Percentiles rank a stretch among this genome's conserved stretches.
Evolutionary conservation across 2,329 filamentous ascomycete genomes (phyloP).

Genomic region (Xylaria sp.): DNA sequence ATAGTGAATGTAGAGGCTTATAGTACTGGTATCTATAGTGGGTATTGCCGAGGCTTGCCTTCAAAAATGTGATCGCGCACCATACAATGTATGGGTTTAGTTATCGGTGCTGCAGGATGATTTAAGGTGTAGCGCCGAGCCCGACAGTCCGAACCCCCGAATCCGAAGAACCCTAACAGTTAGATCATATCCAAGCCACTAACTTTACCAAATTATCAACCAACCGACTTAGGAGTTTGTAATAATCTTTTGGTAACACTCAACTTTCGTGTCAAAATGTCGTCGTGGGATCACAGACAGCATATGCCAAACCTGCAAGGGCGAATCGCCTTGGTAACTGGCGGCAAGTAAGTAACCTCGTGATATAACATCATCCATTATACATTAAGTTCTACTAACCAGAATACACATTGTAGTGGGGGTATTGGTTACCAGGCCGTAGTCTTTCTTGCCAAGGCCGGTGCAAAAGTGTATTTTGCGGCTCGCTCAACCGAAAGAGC

Average conservation of each 20-base stretch:
- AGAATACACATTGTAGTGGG: not conserved
- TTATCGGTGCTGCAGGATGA: not conserved
- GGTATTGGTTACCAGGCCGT: slow-evolving; percentile 20
- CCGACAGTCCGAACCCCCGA: slow-evolving; percentile 16
- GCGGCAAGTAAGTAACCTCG: slow-evolving; percentile 18
- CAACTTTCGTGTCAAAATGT: slow-evolving; percentile 1
- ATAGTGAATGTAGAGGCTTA: no score
- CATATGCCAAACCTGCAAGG: slow-evolving; percentile 21
- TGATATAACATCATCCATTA: not conserved
- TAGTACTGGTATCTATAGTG: no score
- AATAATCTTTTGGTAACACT: not conserved
- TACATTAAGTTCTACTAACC: not conserved
- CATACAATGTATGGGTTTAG: not conserved
- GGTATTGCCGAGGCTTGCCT: no score
- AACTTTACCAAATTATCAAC: not conserved
- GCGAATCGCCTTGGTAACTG: slow-evolving; percentile 11
- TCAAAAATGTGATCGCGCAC: no score
- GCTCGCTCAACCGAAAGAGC: slow-evolving; percentile 15
- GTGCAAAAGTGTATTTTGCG: slow-evolving; percentile 21
- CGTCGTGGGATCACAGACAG: slow-evolving; percentile 21
- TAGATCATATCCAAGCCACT: not conserved
- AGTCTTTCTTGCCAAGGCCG: slow-evolving; percentile 18
- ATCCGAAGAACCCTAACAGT: not conserved
- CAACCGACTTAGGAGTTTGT: not conserved
- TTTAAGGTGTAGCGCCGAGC: slow-evolving; percentile 4